phyloP scores from a whole-genome alignment of 139 green algal genomes.

The Picochlorum sp. region DNA sequence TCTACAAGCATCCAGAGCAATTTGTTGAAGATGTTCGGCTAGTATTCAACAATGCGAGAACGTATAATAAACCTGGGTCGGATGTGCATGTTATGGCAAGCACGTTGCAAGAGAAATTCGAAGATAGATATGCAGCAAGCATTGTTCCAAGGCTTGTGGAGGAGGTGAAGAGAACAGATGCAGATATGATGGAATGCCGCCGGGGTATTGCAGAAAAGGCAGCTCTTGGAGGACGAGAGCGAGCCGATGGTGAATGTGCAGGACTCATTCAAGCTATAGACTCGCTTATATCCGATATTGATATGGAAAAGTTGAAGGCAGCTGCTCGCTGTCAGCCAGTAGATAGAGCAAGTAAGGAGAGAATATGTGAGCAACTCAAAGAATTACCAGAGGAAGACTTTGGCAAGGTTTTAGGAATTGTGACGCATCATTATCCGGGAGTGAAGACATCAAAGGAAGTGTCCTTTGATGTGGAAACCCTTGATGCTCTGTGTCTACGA shows the following conservation, averaged over 20 bases:
- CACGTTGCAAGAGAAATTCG: conserved; percentile 53
- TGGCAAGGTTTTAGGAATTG: conserved; percentile 37
- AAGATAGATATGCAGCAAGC: conserved; percentile 38
- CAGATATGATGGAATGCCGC: conserved; percentile 16
- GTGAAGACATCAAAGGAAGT: conserved; percentile 37
- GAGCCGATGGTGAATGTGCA: conserved; percentile 22
- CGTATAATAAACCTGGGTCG: conserved; percentile 67
- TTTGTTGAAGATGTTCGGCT: conserved; percentile 34
- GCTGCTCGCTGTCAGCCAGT: conserved; percentile 38
- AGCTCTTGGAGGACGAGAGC: neutral
- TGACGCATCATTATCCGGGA: conserved; percentile 35
- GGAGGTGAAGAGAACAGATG: conserved; percentile 20
- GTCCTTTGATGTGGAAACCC: conserved; percentile 41
- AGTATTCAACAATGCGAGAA: conserved; percentile 75
- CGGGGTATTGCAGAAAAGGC: conserved; percentile 1
- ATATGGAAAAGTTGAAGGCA: conserved; percentile 34
- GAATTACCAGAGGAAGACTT: conserved; percentile 36
- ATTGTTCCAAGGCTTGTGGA: conserved; percentile 38
- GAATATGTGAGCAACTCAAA: conserved; percentile 20
- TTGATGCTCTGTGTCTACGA: conserved; percentile 45
- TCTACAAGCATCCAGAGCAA: conserved; percentile 56
- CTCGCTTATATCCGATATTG: conserved; percentile 28
- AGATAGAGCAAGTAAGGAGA: conserved; percentile 24
- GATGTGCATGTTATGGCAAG: conserved; percentile 81
- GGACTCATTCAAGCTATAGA: conserved; percentile 32